Conservation (phyloP, 2,329 filamentous ascomycete genomes). For the Penicillium glabrum region DNA sequence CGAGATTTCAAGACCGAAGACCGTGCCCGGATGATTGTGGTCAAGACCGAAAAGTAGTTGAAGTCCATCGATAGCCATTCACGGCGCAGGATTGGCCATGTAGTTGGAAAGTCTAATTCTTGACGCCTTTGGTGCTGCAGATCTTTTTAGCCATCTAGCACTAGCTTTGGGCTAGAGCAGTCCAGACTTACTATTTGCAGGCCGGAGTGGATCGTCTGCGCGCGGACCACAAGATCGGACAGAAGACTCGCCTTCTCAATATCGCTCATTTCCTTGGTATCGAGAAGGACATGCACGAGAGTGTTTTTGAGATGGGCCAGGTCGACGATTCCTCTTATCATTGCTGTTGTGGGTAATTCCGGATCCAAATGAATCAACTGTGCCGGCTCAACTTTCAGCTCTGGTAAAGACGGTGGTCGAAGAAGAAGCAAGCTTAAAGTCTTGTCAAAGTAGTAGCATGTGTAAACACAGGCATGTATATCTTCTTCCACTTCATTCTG, state of each 20-base stretch:
- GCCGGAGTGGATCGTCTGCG: slow-evolving; percentile 18
- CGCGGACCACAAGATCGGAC: slow-evolving; percentile 18
- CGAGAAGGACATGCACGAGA: slow-evolving; percentile 16
- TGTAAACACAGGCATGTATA: slow-evolving; percentile 21
- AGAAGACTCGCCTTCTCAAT: slow-evolving; percentile 19
- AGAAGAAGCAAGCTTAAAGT: slow-evolving; percentile 23
- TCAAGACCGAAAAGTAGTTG: slow-evolving; percentile 23
- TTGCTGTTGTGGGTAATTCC: slow-evolving; percentile 16
- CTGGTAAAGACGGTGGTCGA: slow-evolving; percentile 20
- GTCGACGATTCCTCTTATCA: slow-evolving; percentile 19
- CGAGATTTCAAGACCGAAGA: slow-evolving; percentile 26
- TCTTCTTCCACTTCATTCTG: slow-evolving; percentile 19
- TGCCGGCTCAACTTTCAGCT: slow-evolving; percentile 19
- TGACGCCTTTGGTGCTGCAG: slow-evolving; percentile 14
- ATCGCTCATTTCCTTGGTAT: slow-evolving; percentile 14
- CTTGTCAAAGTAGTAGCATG: slow-evolving; percentile 25
- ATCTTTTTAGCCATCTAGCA: neutral
- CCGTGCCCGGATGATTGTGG: slow-evolving; percentile 23
- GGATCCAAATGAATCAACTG: slow-evolving; percentile 20
- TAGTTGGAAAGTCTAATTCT: slow-evolving; percentile 12
- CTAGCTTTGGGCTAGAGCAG: neutral
- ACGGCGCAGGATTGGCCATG: slow-evolving; percentile 13
- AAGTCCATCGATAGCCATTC: slow-evolving; percentile 25
- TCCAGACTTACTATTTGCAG: slow-evolving; percentile 14
- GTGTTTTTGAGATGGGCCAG: slow-evolving; percentile 15